Base-by-base conservation (phyloP, 2,329 filamentous ascomycete genomes). In the Pseudopyrenochaeta lycopersici region DNA sequence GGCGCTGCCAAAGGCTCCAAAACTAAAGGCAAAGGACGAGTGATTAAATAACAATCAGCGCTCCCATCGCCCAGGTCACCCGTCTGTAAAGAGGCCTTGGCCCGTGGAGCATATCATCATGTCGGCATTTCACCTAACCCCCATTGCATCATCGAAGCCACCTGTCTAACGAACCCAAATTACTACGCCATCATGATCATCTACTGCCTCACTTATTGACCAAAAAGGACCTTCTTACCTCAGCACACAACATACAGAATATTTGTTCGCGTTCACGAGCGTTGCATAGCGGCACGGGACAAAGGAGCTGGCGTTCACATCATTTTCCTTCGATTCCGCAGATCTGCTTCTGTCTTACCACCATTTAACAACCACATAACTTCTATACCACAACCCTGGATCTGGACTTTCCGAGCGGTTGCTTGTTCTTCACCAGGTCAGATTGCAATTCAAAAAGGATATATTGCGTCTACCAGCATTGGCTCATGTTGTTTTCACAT, bases 1-100 rank as follows among this genome's bases (percentile, higher is more conserved):
- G 79, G 79, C 49, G 81, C 82, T 46, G 77, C 78, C 31, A 84
- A 84, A 68, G 77, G 75, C 62, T 75, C 76, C 59, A 86, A 83
- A 67, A 69, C 60, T 57, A 79, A 78, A 58, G 70, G 71, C 62
- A 75, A 74, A 55, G 69, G 69, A 46, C 71, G 72, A 31, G 62
- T 54, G 54, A 70, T 72, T 54, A 74, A 75, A 70, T 74, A 73
- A 67, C 67, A 68, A 68, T 52, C 64, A 70, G 47, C 52, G 54
- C 66, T 58, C 59, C 47, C 48, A 50, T 50, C 44, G 56, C 56
- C 58, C 21, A 45, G 48, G 55, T 49, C 54, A 18, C 49, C 49
- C 45, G 41, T 47, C 50, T 55, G 54, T 49, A 40, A 56, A 17
- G 23, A 48, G 56, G 45, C 53, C 52, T 52, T 56, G 52, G 57